phyloP scores from a whole-genome alignment of 768 basidiomycete species.

The Phanerodontia chrysosporium region DNA sequence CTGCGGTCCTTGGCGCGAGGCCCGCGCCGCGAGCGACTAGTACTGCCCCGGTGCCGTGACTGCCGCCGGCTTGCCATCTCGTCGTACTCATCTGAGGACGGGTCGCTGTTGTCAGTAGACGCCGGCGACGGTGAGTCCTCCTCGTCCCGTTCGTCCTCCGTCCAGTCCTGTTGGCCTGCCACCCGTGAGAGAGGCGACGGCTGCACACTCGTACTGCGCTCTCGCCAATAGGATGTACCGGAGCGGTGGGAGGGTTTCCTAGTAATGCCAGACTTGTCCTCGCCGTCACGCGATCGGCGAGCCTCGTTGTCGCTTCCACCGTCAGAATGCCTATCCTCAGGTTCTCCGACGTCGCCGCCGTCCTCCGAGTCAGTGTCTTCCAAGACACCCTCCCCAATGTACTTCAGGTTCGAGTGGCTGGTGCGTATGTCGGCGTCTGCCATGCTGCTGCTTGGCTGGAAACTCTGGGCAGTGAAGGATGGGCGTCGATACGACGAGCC shows the following conservation, averaged over 20 bases:
- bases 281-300: not conserved
- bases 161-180: conserved; percentile 51
- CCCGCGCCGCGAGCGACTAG: conserved; percentile 16
- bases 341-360: conserved; percentile 27
- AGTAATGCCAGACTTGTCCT: not conserved
- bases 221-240: conserved; percentile 19
- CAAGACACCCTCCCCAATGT: conserved; percentile 74
- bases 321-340: conserved; percentile 26
- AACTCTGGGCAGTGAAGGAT: conserved; percentile 33
- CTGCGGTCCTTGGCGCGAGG: conserved; percentile 38
- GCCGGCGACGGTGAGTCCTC: conserved; percentile 51
- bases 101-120: conserved; percentile 58
- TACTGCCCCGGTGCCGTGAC: not conserved
- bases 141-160: conserved; percentile 45
- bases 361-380: conserved; percentile 68
- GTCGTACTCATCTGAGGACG: conserved; percentile 30
- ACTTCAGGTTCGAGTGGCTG: conserved; percentile 44
- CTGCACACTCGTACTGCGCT: conserved; percentile 31
- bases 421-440: not conserved
- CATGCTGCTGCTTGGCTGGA: conserved; percentile 23
- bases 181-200: conserved; percentile 68
- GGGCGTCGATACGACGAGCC: conserved; percentile 37
- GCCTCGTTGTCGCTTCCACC: not conserved
- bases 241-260: not conserved
- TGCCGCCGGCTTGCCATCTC: conserved; percentile 20